Conservation (phyloP, 495 filamentous ascomycete genomes). For the Aspergillus coremiiformis region DNA sequence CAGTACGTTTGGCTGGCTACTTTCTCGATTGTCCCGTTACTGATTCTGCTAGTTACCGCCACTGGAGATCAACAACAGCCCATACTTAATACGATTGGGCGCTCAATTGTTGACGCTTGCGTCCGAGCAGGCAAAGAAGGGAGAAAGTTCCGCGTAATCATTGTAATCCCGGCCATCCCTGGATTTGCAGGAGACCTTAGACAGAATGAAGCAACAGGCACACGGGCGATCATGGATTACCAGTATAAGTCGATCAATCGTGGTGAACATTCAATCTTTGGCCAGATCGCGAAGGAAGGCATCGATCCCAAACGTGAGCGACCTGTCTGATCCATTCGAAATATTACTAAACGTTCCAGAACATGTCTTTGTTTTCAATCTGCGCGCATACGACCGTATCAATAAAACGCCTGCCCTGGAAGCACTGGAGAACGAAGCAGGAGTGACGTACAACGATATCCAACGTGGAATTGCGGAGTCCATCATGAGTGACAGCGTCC, state of each 20-base stretch:
- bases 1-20: conserved; percentile 34
- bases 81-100: conserved; percentile 79
- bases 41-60: conserved; percentile 58
- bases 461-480: conserved; percentile 81
- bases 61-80: conserved; percentile 81
- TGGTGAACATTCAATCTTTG: conserved; percentile 83
- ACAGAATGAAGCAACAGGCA: conserved; percentile 73
- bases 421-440: conserved; percentile 67
- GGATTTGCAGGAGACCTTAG: conserved; percentile 90
- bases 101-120: conserved; percentile 83
- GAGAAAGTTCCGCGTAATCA: conserved; percentile 85
- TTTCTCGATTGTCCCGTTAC: conserved; percentile 6
- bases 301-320: conserved; percentile 57
- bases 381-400: conserved; percentile 82
- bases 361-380: conserved; percentile 86
- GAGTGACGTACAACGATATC: conserved; percentile 74
- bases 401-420: conserved; percentile 66
- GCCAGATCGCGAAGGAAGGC: conserved; percentile 65
- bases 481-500: conserved; percentile 69
- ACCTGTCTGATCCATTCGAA: not conserved
- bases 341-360: conserved; percentile 26
- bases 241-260: conserved; percentile 94
- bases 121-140: conserved; percentile 73
- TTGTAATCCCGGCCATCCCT: conserved; percentile 82
- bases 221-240: conserved; percentile 95